Evolutionary conservation across 106 monocot genomes (phyloP), one percentile per base, ranked within the genome.

Genomic region (Iris macrosiphon): DNA sequence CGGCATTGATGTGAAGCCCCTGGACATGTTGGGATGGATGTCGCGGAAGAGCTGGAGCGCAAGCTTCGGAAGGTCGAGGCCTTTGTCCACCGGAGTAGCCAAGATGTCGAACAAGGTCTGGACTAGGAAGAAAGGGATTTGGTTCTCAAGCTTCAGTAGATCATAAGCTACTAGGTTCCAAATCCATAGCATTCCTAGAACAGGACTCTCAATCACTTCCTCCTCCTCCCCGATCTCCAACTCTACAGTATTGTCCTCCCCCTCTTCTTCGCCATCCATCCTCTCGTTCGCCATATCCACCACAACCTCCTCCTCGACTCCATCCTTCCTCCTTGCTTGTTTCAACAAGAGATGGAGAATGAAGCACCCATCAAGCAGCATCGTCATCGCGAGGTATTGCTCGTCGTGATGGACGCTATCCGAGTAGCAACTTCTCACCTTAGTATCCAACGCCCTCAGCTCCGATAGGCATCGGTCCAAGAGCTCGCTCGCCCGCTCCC

Each of bases 321-420:
- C 11, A 31, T 33, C 29, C 29, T 45, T 22, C 49, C 52, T 39
- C 3, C 17, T 15, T 3, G n/a, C 24, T 40, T 64, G 49, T 52
- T 52, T 41, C 13, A 64, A 37, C 50, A 64, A 52, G 16, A 64
- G 33, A 40, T 64, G 63, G 11, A 64, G 27, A 27, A 64, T 29
- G 52, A 64, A 64, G 52, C 63, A 64, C 12, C 51, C 63, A 52
- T 64, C 63, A 40, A 52, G 40, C 13, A 64, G 19, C 63, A 64
- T 38, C 0, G 52, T 40, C 3, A 25, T 29, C 2, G 63, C 28
- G 31, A 51, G 51, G n/a, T 51, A 29, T 17, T 27, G 51, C 6
- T 27, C 29, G 17, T 45, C 60, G 20, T 31, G 4, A 30, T 4
- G 3, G 15, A 51, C 4, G 4, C 2, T 9, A 6, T 16, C 51